These are phyloP conservation scores for Simplicillium sp. DNA, from an alignment of 2,329 filamentous ascomycete species.

Conservation along the genomic window DNA sequence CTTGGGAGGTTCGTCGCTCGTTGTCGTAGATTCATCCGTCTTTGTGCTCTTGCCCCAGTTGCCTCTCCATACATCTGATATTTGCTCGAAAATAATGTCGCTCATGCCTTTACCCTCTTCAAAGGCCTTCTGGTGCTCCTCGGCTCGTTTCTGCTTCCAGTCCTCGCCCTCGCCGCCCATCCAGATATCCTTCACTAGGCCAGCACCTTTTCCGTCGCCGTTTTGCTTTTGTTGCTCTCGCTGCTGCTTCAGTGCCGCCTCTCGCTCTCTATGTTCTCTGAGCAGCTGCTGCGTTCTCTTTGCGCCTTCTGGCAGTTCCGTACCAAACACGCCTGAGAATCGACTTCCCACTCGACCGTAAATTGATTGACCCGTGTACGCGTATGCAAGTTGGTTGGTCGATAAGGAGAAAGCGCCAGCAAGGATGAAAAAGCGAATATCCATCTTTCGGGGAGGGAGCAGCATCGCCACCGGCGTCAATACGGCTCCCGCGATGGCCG, in stretches of 20 bases:
- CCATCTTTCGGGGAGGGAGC: constrained; percentile 41
- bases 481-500: constrained; percentile 37
- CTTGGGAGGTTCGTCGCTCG: constrained; percentile 9
- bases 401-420: constrained; percentile 39
- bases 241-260: constrained; percentile 18
- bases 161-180: constrained; percentile 46
- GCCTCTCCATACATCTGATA: constrained; percentile 41
- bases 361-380: constrained; percentile 47
- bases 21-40: constrained; percentile 11
- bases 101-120: constrained; percentile 46
- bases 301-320: constrained; percentile 48
- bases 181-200: constrained; percentile 40
- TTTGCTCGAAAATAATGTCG: constrained; percentile 46
- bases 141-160: constrained; percentile 42
- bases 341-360: constrained; percentile 35
- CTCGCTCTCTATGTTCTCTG: constrained; percentile 32
- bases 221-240: constrained; percentile 14
- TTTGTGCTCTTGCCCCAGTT: constrained; percentile 22
- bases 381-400: constrained; percentile 45
- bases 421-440: constrained; percentile 41
- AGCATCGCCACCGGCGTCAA: constrained; percentile 37
- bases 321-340: constrained; percentile 33
- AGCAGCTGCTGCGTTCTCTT: constrained; percentile 35
- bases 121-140: constrained; percentile 42
- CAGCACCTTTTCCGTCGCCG: constrained; percentile 12